Evolutionary conservation across 176 grass and related monocot species (phyloP).

Genomic region (Rhynchospora tenuis): DNA sequence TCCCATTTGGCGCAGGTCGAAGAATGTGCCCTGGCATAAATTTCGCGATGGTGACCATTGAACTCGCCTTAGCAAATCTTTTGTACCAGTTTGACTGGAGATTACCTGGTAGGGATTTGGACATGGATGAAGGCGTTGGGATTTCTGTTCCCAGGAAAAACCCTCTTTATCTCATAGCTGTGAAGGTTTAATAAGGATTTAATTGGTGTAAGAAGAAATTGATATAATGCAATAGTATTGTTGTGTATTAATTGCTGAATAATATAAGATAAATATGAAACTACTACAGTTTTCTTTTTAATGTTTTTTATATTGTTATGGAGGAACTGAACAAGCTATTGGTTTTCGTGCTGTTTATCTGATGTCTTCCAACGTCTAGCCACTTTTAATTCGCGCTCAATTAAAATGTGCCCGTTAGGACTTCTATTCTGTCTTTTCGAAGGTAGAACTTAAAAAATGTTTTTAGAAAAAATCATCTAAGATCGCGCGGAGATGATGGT

Average conservation of each 20-base stretch:
- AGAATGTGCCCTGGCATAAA: slow-evolving; percentile 62
- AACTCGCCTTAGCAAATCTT: slow-evolving; percentile 46
- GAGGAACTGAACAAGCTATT: too few relatives aligned
- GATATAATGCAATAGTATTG: neutral
- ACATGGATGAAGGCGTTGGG: slow-evolving; percentile 55
- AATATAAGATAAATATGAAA: neutral
- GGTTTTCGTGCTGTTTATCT: too few relatives aligned
- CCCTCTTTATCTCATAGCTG: slow-evolving; percentile 38
- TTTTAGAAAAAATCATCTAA: too few relatives aligned
- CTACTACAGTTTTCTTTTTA: too few relatives aligned
- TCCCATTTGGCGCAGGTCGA: slow-evolving; percentile 58
- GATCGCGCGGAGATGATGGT: too few relatives aligned
- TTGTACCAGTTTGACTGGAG: slow-evolving; percentile 49
- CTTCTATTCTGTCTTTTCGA: too few relatives aligned
- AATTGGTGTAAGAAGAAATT: neutral
- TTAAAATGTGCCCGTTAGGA: too few relatives aligned
- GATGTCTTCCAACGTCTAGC: too few relatives aligned
- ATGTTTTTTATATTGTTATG: too few relatives aligned
- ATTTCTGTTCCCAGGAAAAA: slow-evolving; percentile 29
- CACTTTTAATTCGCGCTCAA: too few relatives aligned
- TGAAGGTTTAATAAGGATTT: neutral
- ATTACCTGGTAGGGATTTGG: slow-evolving; percentile 31
- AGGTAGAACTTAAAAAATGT: too few relatives aligned
- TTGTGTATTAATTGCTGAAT: neutral
- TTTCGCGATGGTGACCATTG: slow-evolving; percentile 36